Evolutionary conservation across 371 early-diverging fungal genomes (phyloP).

Genomic region (Syncephalis plumigaleata): DNA sequence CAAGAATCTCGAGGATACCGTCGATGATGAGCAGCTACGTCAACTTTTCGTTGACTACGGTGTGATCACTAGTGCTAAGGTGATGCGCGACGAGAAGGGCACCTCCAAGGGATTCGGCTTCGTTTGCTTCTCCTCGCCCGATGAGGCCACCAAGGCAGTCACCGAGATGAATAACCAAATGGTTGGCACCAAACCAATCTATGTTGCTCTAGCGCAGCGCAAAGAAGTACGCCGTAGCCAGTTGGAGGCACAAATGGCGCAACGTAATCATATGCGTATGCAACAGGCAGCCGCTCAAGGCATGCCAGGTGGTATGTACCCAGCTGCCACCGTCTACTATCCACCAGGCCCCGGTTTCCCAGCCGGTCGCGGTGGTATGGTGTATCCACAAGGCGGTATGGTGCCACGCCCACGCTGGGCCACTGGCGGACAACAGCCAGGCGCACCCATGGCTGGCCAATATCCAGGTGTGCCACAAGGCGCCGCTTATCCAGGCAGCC

Average conservation of each 20-base stretch:
- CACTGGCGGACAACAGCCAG: slow-evolving; percentile 30
- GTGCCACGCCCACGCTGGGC: slow-evolving; percentile 56
- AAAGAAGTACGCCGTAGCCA: slow-evolving; percentile 88
- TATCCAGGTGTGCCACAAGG: slow-evolving; percentile 26
- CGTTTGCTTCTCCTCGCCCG: slow-evolving; percentile 80
- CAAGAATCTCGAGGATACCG: slow-evolving; percentile 92
- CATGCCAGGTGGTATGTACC: slow-evolving; percentile 15
- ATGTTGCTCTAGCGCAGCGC: slow-evolving; percentile 94
- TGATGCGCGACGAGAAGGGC: slow-evolving; percentile 89
- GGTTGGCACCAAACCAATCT: slow-evolving; percentile 89
- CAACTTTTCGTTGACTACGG: slow-evolving; percentile 92
- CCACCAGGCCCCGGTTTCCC: slow-evolving; percentile 28
- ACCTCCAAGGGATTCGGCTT: slow-evolving; percentile 75
- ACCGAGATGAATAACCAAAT: slow-evolving; percentile 86
- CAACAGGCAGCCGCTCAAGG: slow-evolving; percentile 20
- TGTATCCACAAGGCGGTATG: slow-evolving; percentile 56
- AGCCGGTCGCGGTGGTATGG: slow-evolving; percentile 43
- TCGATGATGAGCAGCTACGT: slow-evolving; percentile 89
- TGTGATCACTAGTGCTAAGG: slow-evolving; percentile 89
- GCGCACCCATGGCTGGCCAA: slow-evolving; percentile 19
- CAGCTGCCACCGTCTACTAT: slow-evolving; percentile 6
- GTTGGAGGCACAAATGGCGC: slow-evolving; percentile 87
- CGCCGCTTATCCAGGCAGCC: background rate
- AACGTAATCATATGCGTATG: slow-evolving; percentile 71
- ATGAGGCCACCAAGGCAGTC: slow-evolving; percentile 82